These are phyloP conservation scores for Poterioochromonas sp. DNA, from an alignment of 352 stramenopile species.

Conservation along the genomic window DNA sequence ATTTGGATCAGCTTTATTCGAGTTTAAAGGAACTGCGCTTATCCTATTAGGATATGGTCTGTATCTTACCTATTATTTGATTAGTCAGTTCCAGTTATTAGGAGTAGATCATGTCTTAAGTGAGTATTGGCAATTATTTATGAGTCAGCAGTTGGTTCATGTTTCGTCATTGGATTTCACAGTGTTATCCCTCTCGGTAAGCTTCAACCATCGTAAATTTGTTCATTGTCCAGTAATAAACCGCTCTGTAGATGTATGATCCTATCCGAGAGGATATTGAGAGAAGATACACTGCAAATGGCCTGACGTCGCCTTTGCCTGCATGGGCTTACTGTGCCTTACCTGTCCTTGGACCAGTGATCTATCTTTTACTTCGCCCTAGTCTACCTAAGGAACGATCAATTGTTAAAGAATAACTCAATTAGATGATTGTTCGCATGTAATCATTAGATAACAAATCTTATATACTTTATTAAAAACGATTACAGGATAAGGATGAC, in stretches of 20 bases:
- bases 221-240: not conserved
- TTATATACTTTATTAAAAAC: too few relatives aligned
- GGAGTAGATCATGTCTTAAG: not conserved
- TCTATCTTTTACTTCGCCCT: not conserved
- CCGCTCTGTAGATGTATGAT: not conserved
- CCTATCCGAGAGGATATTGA: not conserved
- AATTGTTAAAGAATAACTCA: too few relatives aligned
- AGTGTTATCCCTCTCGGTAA: not conserved
- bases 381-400: not conserved
- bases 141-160: not conserved
- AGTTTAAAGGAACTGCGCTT: not conserved
- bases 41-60: not conserved
- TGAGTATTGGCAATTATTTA: slow-evolving; percentile 4
- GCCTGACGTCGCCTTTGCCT: not conserved
- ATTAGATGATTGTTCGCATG: too few relatives aligned
- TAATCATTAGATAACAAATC: too few relatives aligned
- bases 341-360: not conserved
- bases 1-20: not conserved
- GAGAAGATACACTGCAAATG: not conserved
- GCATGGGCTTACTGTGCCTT: not conserved
- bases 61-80: not conserved
- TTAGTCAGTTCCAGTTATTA: not conserved
- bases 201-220: not conserved
- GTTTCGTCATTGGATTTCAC: not conserved
- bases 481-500: too few relatives aligned